Base-by-base conservation (phyloP, 108 stramenopile genomes). In the Aurantiochytrium sp. region DNA sequence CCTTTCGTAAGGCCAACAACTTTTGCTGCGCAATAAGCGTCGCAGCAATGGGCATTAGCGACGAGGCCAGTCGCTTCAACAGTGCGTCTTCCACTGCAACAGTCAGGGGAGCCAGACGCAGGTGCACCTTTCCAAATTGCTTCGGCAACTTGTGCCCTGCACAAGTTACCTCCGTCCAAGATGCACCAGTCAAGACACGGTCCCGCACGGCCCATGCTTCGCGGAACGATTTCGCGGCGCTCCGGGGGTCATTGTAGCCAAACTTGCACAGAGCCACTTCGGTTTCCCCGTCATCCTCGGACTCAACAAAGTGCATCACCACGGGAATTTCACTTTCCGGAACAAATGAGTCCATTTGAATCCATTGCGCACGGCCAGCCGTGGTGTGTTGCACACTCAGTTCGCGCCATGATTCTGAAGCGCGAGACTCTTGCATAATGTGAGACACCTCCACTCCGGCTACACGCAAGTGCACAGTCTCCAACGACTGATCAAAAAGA, bases 271-370 rank as follows among this genome's bases (percentile, higher is more conserved):
- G 76, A 43, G 45, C 76, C 4, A 53, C 19, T 23, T 83, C 76
- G 18, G 6, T 18, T 35, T 83, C 76, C 6, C 49, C 19, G 6
- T 83, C 76, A 12, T 47, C 45, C 4, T 83, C 76, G 12, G n/a
- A 10, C 76, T 83, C 76, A 12, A 83, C 25, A 18, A 83, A 53
- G 23, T 83, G 76, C 12, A 83, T 6, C 6, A 53, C 76, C 8
- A 83, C 76, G 6, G 76, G 76, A 83, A 83, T 83, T 53, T 83
- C 76, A 23, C 76, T 83, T 28, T 83, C 76, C n/a, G 76, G 76
- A 14, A 83, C 76, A 83, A 53, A 83, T 45, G 76, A 83, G 51
- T 83, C 76, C 76, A 35, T 23, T 53, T 83, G 76, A 12, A 83
- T 35, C 76, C 76, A 83, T 23, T 83, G 76, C 19, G 76, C 76